Evolutionary conservation across 352 stramenopile genomes (phyloP).

Genomic region (Globisporangium lucens): DNA sequence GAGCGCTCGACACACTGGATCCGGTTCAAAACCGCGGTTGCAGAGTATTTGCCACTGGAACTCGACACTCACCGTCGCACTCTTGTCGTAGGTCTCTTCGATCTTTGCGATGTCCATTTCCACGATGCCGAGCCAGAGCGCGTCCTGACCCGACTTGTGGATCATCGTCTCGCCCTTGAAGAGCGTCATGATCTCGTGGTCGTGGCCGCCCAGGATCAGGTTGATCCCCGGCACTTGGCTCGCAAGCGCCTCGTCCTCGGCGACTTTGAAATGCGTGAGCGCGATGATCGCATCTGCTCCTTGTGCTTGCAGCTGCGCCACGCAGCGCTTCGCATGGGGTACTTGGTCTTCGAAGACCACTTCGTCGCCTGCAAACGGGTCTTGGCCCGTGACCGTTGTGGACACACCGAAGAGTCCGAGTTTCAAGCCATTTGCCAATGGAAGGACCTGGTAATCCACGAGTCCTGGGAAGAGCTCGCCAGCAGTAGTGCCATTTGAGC

Average conservation of each 20-base stretch:
- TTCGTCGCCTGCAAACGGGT: conserved; percentile 44
- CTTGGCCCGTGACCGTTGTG: conserved; percentile 47
- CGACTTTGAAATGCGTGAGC: conserved; percentile 74
- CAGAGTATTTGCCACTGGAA: conserved; percentile 75
- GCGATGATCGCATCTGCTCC: conserved; percentile 72
- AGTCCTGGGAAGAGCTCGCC: conserved; percentile 35
- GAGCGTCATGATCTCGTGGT: conserved; percentile 78
- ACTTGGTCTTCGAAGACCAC: conserved; percentile 55
- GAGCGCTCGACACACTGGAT: conserved; percentile 40
- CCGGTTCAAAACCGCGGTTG: conserved; percentile 49
- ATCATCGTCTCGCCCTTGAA: conserved; percentile 60
- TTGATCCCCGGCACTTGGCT: conserved; percentile 60
- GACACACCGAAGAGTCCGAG: conserved; percentile 58
- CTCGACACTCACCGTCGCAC: conserved; percentile 7
- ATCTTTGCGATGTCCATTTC: conserved; percentile 47
- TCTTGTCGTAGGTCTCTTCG: not conserved
- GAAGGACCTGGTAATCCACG: conserved; percentile 34
- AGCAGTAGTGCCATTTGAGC: not conserved
- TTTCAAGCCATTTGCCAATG: conserved; percentile 33
- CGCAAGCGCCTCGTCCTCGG: conserved; percentile 55
- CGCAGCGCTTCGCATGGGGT: conserved; percentile 44
- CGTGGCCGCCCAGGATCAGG: conserved; percentile 88
- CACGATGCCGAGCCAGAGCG: conserved; percentile 73
- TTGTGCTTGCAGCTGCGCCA: conserved; percentile 41
- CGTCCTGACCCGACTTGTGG: conserved; percentile 86